Percentiles rank a stretch among this genome's conserved stretches.
Conservation (phyloP, 805 yeast species). For the Ogataea kodamae region DNA sequence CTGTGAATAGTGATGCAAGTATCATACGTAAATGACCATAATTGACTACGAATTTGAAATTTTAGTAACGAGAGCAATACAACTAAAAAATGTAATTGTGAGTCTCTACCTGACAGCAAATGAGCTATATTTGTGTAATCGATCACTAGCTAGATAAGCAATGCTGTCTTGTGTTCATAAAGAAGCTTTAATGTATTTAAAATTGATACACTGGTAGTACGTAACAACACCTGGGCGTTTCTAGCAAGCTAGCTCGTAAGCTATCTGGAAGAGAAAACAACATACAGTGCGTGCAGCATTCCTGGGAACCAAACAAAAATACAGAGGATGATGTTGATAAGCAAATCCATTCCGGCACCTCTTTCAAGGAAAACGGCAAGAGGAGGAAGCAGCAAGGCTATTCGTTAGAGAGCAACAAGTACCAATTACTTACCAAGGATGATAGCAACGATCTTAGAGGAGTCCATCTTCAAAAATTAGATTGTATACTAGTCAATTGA, state of each 20-base stretch:
- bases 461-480: conserved; percentile 14
- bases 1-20: conserved; percentile 7
- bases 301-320: conserved; percentile 72
- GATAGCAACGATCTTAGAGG: conserved; percentile 23
- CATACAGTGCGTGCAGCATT: conserved; percentile 70
- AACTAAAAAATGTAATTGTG: no score
- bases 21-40: neutral
- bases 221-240: no score
- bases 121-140: no score
- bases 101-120: no score
- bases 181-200: no score
- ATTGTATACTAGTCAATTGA: neutral
- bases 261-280: conserved; percentile 36
- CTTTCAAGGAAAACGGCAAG: conserved; percentile 68
- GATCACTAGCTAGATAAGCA: no score
- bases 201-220: no score
- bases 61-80: neutral
- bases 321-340: conserved; percentile 63
- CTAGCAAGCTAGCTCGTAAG: neutral
- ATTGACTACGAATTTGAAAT: neutral
- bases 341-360: conserved; percentile 62
- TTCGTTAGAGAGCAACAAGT: conserved; percentile 2
- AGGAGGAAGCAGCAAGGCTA: conserved; percentile 64
- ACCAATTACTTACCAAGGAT: conserved; percentile 21
- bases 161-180: no score